A percentile compares a stretch with the other conserved stretches of the same genome.
These are phyloP conservation scores for Dissophora ornata DNA, from an alignment of 192 early-diverging fungal species.

Conservation along the genomic window DNA sequence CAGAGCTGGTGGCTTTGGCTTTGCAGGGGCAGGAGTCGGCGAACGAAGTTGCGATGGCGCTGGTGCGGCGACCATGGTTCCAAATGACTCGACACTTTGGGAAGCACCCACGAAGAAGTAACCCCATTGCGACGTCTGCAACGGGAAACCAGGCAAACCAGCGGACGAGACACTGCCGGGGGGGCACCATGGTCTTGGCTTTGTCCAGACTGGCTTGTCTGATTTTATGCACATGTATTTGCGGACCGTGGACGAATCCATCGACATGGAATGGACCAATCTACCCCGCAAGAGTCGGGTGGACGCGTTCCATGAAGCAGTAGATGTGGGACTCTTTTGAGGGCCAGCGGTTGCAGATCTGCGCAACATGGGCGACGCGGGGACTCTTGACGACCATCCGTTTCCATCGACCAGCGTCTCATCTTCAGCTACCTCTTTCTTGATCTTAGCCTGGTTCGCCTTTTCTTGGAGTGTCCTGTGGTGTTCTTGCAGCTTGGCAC, in stretches of 20 bases:
- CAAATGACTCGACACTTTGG: slow-evolving; percentile 14
- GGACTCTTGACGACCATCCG: not conserved
- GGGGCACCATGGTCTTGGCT: slow-evolving; percentile 45
- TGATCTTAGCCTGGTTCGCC: slow-evolving; percentile 4
- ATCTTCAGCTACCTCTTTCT: slow-evolving; percentile 25
- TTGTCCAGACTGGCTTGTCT: slow-evolving; percentile 23
- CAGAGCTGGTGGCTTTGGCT: slow-evolving; percentile 5
- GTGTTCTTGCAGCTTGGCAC: slow-evolving; percentile 24
- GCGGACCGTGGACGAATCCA: slow-evolving; percentile 25
- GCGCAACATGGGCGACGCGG: slow-evolving; percentile 7
- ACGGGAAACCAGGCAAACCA: slow-evolving; percentile 40
- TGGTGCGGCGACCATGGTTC: slow-evolving; percentile 25
- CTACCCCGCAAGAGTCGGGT: slow-evolving; percentile 33
- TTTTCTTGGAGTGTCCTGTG: slow-evolving; percentile 26
- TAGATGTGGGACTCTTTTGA: slow-evolving; percentile 6
- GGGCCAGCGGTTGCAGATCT: slow-evolving; percentile 9
- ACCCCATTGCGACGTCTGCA: slow-evolving; percentile 42
- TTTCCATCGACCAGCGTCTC: slow-evolving; percentile 15
- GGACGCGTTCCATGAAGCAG: slow-evolving; percentile 11
- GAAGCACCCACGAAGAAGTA: slow-evolving; percentile 30
- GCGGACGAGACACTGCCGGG: slow-evolving; percentile 17
- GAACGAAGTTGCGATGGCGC: slow-evolving; percentile 23
- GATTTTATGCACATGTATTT: slow-evolving; percentile 42
- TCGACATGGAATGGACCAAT: slow-evolving; percentile 29
- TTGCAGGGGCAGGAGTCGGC: slow-evolving; percentile 7